Conservation (phyloP, 129 eudicot species). For the Saposhnikovia divaricata region DNA sequence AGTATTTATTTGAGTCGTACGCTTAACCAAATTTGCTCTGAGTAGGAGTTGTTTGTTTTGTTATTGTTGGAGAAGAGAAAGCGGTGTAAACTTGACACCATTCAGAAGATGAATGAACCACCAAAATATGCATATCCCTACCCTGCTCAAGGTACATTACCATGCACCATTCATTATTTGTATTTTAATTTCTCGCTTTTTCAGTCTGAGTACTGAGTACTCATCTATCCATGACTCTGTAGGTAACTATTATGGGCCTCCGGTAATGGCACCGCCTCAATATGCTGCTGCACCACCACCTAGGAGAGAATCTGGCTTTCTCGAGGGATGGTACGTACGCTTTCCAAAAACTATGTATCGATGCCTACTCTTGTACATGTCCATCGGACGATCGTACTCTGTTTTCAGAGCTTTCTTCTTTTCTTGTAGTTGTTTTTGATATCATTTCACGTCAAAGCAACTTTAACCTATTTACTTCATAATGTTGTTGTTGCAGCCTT, state of each 20-base stretch:
- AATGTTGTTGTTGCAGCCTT: constrained; percentile 51
- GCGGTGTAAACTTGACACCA: neutral
- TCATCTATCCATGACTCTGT: neutral
- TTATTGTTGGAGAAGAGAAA: neutral
- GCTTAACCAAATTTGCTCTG: neutral
- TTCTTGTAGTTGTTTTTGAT: neutral
- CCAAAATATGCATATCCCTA: constrained; percentile 83
- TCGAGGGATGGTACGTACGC: constrained; percentile 75
- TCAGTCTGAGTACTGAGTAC: neutral
- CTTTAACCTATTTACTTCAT: neutral
- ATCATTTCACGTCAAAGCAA: neutral
- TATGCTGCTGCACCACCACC: constrained; percentile 81
- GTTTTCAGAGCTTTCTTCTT: neutral
- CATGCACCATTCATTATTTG: neutral
- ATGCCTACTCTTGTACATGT: no score
- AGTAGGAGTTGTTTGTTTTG: neutral
- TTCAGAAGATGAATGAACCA: constrained; percentile 40
- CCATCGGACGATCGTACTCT: no score
- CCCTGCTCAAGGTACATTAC: constrained; percentile 54
- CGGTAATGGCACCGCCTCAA: constrained; percentile 93
- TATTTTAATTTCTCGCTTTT: neutral
- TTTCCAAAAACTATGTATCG: no score
- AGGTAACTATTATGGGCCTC: constrained; percentile 84
- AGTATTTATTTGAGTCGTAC: neutral
- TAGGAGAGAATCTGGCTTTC: constrained; percentile 59